Conservation (phyloP, 192 early-diverging fungal species). For the Coemansia brasiliensis region DNA sequence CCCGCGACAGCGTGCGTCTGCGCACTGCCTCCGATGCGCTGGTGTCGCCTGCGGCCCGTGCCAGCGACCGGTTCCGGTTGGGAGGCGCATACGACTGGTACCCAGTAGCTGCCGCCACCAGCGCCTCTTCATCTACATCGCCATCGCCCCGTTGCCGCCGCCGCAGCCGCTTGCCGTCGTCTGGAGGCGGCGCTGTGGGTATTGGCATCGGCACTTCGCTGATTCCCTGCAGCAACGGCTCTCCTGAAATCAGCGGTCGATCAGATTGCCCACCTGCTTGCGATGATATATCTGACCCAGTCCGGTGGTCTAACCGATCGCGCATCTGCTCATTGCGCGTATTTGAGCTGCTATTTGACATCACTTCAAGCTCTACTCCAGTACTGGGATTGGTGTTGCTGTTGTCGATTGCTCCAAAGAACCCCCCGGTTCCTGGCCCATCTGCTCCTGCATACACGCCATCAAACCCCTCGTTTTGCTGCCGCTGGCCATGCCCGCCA, state of each 20-base stretch:
- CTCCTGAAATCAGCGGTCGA: slow-evolving; percentile 43
- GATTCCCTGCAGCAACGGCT: slow-evolving; percentile 42
- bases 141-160: slow-evolving; percentile 7
- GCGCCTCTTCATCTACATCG: slow-evolving; percentile 23
- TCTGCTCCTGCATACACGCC: slow-evolving; percentile 14
- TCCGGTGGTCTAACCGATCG: slow-evolving; percentile 46
- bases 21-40: slow-evolving; percentile 7
- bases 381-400: slow-evolving; percentile 17
- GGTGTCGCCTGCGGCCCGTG: slow-evolving; percentile 67
- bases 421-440: slow-evolving; percentile 21
- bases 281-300: slow-evolving; percentile 48
- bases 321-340: slow-evolving; percentile 40
- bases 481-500: slow-evolving; percentile 18
- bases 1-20: slow-evolving; percentile 17
- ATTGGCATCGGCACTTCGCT: slow-evolving; percentile 25
- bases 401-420: slow-evolving; percentile 21
- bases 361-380: slow-evolving; percentile 49
- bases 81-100: slow-evolving; percentile 42
- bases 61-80: slow-evolving; percentile 64
- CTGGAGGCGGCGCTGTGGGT: slow-evolving; percentile 11
- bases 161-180: slow-evolving; percentile 30
- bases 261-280: slow-evolving; percentile 39
- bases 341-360: slow-evolving; percentile 49
- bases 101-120: background rate
- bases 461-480: slow-evolving; percentile 34